Evolutionary conservation across 108 stramenopile species (phyloP), one percentile per base, ranked within the genome.

Genomic region (Fistulifera pelliculosa): DNA sequence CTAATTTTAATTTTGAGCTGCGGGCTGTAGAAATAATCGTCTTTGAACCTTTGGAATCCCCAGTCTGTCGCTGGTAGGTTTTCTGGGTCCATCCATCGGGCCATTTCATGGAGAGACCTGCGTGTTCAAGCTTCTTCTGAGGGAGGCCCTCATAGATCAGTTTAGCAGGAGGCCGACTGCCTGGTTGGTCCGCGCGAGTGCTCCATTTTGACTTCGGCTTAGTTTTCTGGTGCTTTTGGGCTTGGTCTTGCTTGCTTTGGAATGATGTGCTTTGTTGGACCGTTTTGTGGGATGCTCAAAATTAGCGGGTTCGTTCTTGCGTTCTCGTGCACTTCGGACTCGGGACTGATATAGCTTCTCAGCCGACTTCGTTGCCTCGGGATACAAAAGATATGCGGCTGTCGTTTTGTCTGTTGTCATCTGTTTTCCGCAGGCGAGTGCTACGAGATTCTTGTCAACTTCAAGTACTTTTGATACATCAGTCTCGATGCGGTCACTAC

Each of bases 11-110:
- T 42, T 23, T 53, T 48, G 14, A 45, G n/a, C 16, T 44, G 55
- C 1, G 74, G 78, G 19, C 68, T 54, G 56, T 79, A 79, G 70
- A 71, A 79, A 51, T 79, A 79, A 12, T 61, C 16, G 44, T 79
- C 78, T 40, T 57, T 15, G 6, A 1, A 2, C 77, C 77, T 43
- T 64, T 64, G n/a, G 74, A 66, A 12, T 55, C 57, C 14, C 77
- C 77, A 0, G 49, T 22, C 38, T 47, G 38, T n/a, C 78, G 66
- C 48, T 69, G 42, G 49, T 51, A 75, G 26, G 63, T 38, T 38
- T 61, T 64, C 40, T 66, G 58, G 3, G 43, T 65, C 78, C 78
- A 79, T 26, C 74, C 74, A n/a, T 28, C 12, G 13, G 73, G 73
- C 73, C 73, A 74, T 42, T 57, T 7, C 19, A 57, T 18, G 13